Percentiles rank a stretch among this genome's conserved stretches.
These are phyloP conservation scores for Naematelia aurantialba DNA, from an alignment of 768 basidiomycete genomes.

Conservation along the genomic window DNA sequence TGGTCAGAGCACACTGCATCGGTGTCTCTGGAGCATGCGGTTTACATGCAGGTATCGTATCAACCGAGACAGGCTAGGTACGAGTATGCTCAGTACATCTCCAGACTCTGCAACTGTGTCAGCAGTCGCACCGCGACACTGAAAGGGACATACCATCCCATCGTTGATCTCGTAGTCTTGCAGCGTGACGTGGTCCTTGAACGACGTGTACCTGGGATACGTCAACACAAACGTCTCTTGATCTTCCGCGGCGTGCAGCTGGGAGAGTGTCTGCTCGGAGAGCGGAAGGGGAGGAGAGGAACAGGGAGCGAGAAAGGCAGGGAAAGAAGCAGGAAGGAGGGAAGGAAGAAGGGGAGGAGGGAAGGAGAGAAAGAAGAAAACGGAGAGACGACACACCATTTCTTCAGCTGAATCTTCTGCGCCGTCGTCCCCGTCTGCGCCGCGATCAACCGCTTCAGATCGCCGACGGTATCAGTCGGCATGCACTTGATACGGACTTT, in stretches of 20 bases:
- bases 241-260: no score
- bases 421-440: slow-evolving; percentile 88
- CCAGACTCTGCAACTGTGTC: slow-evolving; percentile 42
- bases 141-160: slow-evolving; percentile 49
- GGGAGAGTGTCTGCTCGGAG: no score
- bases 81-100: slow-evolving; percentile 43
- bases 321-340: no score
- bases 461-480: slow-evolving; percentile 91
- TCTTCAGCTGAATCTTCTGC: slow-evolving; percentile 87
- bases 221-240: background rate
- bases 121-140: background rate
- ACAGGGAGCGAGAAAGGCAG: no score
- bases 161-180: slow-evolving; percentile 52
- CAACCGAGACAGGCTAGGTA: background rate
- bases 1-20: no score
- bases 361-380: no score
- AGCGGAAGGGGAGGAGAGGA: no score
- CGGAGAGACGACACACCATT: slow-evolving; percentile 64
- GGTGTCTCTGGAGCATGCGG: no score
- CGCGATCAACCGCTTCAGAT: slow-evolving; percentile 93
- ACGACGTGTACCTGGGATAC: slow-evolving; percentile 76
- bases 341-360: no score
- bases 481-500: slow-evolving; percentile 94
- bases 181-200: slow-evolving; percentile 72
- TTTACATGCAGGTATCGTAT: background rate